Base-by-base conservation (phyloP, 495 filamentous ascomycete genomes). In the Oidiodendron maius region DNA sequence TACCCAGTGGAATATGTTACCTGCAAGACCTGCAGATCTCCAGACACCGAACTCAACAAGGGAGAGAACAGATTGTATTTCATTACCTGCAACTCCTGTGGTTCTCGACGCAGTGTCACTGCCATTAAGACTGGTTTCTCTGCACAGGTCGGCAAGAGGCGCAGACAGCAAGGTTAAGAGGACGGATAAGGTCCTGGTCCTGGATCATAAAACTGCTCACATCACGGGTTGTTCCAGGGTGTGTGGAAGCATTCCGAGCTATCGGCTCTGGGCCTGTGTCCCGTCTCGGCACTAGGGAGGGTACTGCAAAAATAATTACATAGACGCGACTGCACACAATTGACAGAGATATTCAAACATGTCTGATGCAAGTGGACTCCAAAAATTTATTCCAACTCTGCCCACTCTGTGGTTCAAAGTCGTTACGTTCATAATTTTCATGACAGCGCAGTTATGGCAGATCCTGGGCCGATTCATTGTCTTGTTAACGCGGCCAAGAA, bases 71-170 rank as follows among this genome's bases (percentile, higher is more conserved):
- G 93, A 74, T 76, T 95, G 46, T 86, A 83, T 65, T 86, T 87
- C 74, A 80, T 88, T 51, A 87, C 82, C 24, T 87, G 83, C 75
- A 89, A 90, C 72, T 89, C 85, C 17, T 96, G 94, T 60, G 87
- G 89, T 44, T 89, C 83, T 44, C 80, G 91, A 64, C 86, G 94
- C 61, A 88, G 81, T 56, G 93, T 98, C 67, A 86, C 87, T 50
- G 89, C 93, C 44, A 97, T 98, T 84, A 98, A 97, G 83, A 95
- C 89, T 35, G 93, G 93, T 87, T 98, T 97, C 88, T 89, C 88
- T 61, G 89, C 89, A 65, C 89, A 95, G 71, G 86, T 98, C 68
- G 91, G 91, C 62, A 96, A 96, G 84, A 82, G 93, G 73, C 89
- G 81, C 74, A 80, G 81, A 59, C 71, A 77, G 57, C 75, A 80